A percentile compares a stretch with the other conserved stretches of the same genome.
phyloP scores from a whole-genome alignment of 805 yeast genomes.

The Debaryomyces tyrocola region DNA sequence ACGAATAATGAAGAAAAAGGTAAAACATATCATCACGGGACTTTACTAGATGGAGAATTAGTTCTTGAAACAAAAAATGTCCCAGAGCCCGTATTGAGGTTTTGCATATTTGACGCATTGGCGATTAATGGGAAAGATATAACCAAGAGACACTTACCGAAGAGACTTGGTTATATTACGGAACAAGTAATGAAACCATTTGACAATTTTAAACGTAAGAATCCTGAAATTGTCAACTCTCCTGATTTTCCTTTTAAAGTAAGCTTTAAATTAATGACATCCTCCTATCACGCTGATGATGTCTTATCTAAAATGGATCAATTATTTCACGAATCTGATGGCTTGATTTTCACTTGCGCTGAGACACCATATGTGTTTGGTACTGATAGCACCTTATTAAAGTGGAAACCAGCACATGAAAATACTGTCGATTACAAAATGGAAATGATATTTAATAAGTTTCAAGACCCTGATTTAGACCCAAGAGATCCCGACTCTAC shows the following conservation, averaged over 20 bases:
- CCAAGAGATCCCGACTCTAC: slow-evolving; percentile 68
- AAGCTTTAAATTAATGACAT: slow-evolving; percentile 84
- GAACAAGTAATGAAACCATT: slow-evolving; percentile 83
- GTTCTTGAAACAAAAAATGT: slow-evolving; percentile 72
- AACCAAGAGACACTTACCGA: slow-evolving; percentile 69
- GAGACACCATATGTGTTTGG: slow-evolving; percentile 85
- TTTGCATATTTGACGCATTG: slow-evolving; percentile 87
- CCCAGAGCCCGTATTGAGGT: slow-evolving; percentile 54
- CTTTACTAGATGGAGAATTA: slow-evolving; percentile 91
- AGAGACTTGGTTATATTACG: slow-evolving; percentile 83
- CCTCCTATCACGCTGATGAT: slow-evolving; percentile 72
- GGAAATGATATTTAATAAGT: slow-evolving; percentile 56
- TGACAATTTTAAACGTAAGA: slow-evolving; percentile 60
- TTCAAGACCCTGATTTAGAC: slow-evolving; percentile 62
- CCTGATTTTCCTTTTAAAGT: slow-evolving; percentile 78
- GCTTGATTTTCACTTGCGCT: slow-evolving; percentile 89
- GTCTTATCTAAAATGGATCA: slow-evolving; percentile 71
- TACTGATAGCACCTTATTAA: slow-evolving; percentile 80
- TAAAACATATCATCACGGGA: slow-evolving; percentile 74
- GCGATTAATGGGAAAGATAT: slow-evolving; percentile 76
- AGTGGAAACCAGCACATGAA: slow-evolving; percentile 98
- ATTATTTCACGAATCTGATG: slow-evolving; percentile 88
- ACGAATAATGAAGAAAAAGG: slow-evolving; percentile 44
- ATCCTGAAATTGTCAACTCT: slow-evolving; percentile 70
- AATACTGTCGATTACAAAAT: slow-evolving; percentile 89